phyloP scores from a whole-genome alignment of 768 basidiomycete species.

The Lyophyllum shimeji region DNA sequence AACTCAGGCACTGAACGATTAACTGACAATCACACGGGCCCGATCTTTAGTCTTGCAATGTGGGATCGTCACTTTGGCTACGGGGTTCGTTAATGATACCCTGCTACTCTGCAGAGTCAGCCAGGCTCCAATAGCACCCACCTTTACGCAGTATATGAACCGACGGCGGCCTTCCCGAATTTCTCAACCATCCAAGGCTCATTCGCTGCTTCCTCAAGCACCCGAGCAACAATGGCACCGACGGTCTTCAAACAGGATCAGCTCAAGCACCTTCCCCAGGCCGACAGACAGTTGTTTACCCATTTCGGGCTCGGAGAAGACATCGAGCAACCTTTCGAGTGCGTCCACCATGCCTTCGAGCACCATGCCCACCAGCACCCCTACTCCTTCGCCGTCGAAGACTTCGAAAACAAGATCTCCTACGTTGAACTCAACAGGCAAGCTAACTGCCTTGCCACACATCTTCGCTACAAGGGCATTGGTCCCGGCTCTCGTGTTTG shows the following conservation, averaged over 20 bases:
- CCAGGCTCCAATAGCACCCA: neutral
- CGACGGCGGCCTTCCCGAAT: neutral
- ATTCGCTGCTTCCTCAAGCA: constrained; percentile 8
- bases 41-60: neutral
- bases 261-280: constrained; percentile 29
- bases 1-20: neutral
- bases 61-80: neutral
- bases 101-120: neutral
- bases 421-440: constrained; percentile 48
- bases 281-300: constrained; percentile 43
- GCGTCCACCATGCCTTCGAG: constrained; percentile 56
- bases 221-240: constrained; percentile 8
- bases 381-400: constrained; percentile 43
- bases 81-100: neutral
- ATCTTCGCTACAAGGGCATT: constrained; percentile 44
- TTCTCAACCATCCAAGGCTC: neutral
- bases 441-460: constrained; percentile 44
- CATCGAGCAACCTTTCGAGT: constrained; percentile 39
- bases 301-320: constrained; percentile 44
- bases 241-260: constrained; percentile 11
- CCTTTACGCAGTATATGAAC: constrained; percentile 1
- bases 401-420: constrained; percentile 45
- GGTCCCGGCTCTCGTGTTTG: constrained; percentile 49
- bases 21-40: neutral
- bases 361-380: constrained; percentile 40